Conservation (phyloP, 176 grass and related monocot species). For the Leersia perrieri region DNA sequence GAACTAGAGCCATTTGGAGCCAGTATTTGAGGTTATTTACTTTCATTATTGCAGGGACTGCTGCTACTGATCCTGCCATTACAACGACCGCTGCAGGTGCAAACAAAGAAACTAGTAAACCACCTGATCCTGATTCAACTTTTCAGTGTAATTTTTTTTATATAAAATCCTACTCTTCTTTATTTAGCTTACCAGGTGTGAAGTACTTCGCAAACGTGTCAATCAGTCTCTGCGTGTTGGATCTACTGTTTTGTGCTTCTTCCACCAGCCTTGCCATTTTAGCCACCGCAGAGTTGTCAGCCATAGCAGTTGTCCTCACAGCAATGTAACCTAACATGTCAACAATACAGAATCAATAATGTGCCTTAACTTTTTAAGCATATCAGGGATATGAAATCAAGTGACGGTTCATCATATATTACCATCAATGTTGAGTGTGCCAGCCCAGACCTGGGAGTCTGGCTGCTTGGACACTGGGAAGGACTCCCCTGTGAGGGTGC, state of each 20-base stretch:
- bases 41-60: slow-evolving; percentile 55
- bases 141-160: background rate
- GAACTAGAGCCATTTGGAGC: slow-evolving; percentile 73
- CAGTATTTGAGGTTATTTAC: slow-evolving; percentile 51
- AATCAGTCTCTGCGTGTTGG: slow-evolving; percentile 72
- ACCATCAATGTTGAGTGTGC: slow-evolving; percentile 92
- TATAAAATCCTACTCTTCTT: background rate
- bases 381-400: background rate
- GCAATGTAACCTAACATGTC: slow-evolving; percentile 74
- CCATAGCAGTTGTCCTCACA: slow-evolving; percentile 81
- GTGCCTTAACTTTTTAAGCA: background rate
- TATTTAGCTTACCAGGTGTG: slow-evolving; percentile 59
- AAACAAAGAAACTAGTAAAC: slow-evolving; percentile 30
- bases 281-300: slow-evolving; percentile 80
- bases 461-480: slow-evolving; percentile 77
- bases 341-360: slow-evolving; percentile 9
- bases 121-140: background rate
- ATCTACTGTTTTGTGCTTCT: slow-evolving; percentile 94
- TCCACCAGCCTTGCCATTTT: slow-evolving; percentile 93
- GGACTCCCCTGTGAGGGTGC: slow-evolving; percentile 85
- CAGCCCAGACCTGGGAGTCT: slow-evolving; percentile 88
- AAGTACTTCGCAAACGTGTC: slow-evolving; percentile 92
- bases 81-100: slow-evolving; percentile 69
- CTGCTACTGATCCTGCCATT: slow-evolving; percentile 56
- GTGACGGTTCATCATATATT: background rate